These are phyloP conservation scores for Candida ponderosae DNA, from an alignment of 805 yeast genomes.

Conservation along the genomic window DNA sequence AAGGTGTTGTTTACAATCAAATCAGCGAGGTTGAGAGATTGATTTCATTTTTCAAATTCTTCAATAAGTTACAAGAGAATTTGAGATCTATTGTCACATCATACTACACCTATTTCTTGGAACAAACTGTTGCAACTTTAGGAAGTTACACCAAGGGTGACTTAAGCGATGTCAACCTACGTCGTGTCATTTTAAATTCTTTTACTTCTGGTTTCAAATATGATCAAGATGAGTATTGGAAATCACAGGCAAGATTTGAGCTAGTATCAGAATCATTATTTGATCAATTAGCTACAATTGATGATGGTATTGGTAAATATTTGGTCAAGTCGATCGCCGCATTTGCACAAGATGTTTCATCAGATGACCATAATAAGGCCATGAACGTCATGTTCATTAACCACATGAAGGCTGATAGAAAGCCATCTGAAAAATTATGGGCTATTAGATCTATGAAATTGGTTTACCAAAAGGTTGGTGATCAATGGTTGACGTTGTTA, in stretches of 20 bases:
- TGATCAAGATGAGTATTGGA: conserved; percentile 95
- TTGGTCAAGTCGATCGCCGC: conserved; percentile 75
- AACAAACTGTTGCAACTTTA: conserved; percentile 55
- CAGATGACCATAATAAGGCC: conserved; percentile 67
- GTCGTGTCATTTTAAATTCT: conserved; percentile 68
- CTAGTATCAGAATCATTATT: conserved; percentile 55
- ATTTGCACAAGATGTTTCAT: conserved; percentile 61
- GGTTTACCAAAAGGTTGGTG: conserved; percentile 87
- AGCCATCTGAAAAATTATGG: conserved; percentile 62
- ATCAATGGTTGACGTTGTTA: conserved; percentile 82
- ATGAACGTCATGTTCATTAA: conserved; percentile 57
- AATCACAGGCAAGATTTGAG: conserved; percentile 77
- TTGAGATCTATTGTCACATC: conserved; percentile 82
- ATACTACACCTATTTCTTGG: conserved; percentile 80
- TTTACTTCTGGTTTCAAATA: conserved; percentile 75
- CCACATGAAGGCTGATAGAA: conserved; percentile 59
- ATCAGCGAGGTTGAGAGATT: conserved; percentile 50
- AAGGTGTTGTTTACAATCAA: conserved; percentile 41
- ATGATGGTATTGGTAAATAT: conserved; percentile 69
- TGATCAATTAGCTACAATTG: conserved; percentile 59
- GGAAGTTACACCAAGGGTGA: conserved; percentile 37
- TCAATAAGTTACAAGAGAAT: conserved; percentile 75
- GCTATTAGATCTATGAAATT: conserved; percentile 71
- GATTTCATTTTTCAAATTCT: conserved; percentile 75
- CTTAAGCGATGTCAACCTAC: conserved; percentile 43